Base-by-base conservation (phyloP, 73 alveolate species). In the Paramecium primaurelia region DNA sequence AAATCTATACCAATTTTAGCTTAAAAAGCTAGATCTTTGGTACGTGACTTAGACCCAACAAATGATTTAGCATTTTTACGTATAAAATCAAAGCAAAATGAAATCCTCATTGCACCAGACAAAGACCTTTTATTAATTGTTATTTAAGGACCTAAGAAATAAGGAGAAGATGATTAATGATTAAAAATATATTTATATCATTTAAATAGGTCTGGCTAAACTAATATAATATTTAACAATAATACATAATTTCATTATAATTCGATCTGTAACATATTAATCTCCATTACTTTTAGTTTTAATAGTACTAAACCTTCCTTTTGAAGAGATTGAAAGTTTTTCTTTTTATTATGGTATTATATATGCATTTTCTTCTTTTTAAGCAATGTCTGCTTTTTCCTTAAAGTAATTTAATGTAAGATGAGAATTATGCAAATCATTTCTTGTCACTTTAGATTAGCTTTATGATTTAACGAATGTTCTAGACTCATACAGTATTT, bases 21-120 rank as follows among this genome's bases (percentile, higher is more conserved):
- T 8, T 94, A 95, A 93, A 96, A 96, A 86, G 98, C 99, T 12
- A 54, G 96, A 80, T 95, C 98, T 10, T 94, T 93, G 40, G 98
- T 96, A 30, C 77, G 98, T 59, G 99, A 96, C 77, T 85, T 96
- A 22, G 97, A 96, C 71, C 97, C 99, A 32, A 88, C 92, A 93
- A 98, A 98, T 94, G 99, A 98, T 92, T 95, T 98, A 92, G 96
- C 98, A 58, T 97, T 98, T 95, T 94, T 98, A 77, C 96, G 99
- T 92, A 97, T 98, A 26, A 96, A 99, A 96, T 94, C 99, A 18
- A 97, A 97, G 94, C 93, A 95, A 59, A 97, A 98, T 95, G 99
- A 98, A 93, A 97, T 98, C 59, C 88, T 98, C 95, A 98, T 98
- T 37, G 99, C 99, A 14, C 99, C 99, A 26, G 99, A 97, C 88